Base-by-base conservation (phyloP, 305 asterid species). In the Solanum aculeatissimum region DNA sequence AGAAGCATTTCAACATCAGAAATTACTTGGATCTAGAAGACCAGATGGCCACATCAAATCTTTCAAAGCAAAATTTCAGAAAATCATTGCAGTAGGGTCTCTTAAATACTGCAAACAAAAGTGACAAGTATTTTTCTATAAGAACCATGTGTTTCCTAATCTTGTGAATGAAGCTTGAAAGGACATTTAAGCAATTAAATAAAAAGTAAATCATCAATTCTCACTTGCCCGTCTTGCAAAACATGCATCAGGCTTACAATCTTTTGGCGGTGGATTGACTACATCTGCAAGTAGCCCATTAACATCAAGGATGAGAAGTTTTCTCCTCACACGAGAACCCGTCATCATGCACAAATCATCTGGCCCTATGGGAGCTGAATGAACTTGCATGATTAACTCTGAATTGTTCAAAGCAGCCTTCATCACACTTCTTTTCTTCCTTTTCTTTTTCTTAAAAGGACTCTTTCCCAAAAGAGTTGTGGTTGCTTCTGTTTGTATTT, bases 211-310 rank as follows among this genome's bases (percentile, higher is more conserved):
- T 77, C 43, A 77, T 51, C 27, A 51, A 58, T 63, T 84, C 97
- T 91, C 81, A 96, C 99, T 90, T 89, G 98, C 98, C 58, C 99
- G 88, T 79, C 97, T 90, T 43, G 80, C 81, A 75, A 95, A 85
- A 84, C 88, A 87, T 80, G 27, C 65, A 69, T 96, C 94, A 70
- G 92, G 91, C 74, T 86, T 85, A 68, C 84, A 47, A 42, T 83
- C 92, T 82, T 72, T 89, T 72, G 99, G 98, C 77, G 92, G 89
- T 84, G 98, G 97, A 91, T 87, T 82, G 38, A 95, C 90, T 83
- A 96, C 88, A 88, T 91, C 86, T 21, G 97, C 98, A 81, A 95
- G 97, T 87, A 96, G 86, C 85, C 99, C 99, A 90, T 96, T 96
- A 55, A 96, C 88, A 87, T 95, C 99, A 87, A 96, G 98, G 86